Evolutionary conservation across 345 rosid species (phyloP).

Genomic region (Cochlearia excelsa): DNA sequence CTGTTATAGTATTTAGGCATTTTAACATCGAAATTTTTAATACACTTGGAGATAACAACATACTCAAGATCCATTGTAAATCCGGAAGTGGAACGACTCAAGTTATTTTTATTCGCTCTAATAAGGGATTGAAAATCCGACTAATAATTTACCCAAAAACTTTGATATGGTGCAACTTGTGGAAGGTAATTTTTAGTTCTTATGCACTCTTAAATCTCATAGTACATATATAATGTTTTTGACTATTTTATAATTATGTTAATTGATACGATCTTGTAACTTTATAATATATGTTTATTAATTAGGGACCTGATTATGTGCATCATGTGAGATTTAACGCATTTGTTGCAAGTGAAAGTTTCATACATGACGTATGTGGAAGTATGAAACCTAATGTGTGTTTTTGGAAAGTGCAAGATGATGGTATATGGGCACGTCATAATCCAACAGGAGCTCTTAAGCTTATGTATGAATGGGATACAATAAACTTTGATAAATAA

Average conservation of each 20-base stretch:
- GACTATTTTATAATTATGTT: no score
- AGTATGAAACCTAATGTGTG: slow-evolving; percentile 5
- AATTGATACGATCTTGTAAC: no score
- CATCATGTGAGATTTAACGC: not conserved
- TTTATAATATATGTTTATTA: no score
- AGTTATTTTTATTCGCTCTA: not conserved
- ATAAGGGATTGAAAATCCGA: not conserved
- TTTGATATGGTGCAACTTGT: slow-evolving; percentile 24
- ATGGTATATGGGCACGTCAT: slow-evolving; percentile 3
- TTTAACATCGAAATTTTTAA: slow-evolving; percentile 1
- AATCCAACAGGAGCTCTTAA: not conserved
- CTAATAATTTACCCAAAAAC: not conserved
- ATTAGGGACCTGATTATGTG: slow-evolving; percentile 11
- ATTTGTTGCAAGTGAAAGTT: not conserved
- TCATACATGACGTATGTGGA: slow-evolving; percentile 9
- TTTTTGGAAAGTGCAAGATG: slow-evolving; percentile 3
- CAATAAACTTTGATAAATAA: not conserved
- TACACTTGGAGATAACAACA: slow-evolving; percentile 4
- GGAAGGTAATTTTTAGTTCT: slow-evolving; percentile 9
- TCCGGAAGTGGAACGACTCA: not conserved
- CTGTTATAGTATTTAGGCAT: not conserved
- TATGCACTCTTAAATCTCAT: not conserved
- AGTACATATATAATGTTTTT: not conserved
- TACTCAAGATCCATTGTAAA: slow-evolving; percentile 3
- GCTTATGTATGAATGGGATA: slow-evolving; percentile 18